Base-by-base conservation (phyloP, 148 eudicot species). In the Selenicereus undatus region DNA sequence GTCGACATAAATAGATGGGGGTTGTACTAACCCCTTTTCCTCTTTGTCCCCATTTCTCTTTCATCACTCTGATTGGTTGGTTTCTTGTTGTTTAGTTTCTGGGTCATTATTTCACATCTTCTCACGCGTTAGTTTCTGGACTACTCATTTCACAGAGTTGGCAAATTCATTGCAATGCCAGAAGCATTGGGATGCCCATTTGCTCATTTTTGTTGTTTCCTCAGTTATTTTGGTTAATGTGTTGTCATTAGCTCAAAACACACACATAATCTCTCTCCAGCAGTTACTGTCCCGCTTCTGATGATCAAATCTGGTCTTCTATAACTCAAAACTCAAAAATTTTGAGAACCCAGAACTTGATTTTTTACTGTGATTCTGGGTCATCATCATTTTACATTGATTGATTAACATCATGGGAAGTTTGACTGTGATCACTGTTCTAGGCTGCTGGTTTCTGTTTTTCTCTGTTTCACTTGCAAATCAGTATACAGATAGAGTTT, bases 401-500 rank as follows among this genome's bases (percentile, higher is more conserved):
- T 56, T 24, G 76, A 81, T 71, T 60, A 32, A 14, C n/a, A 78
- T 76, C 27, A 90, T 91, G 90, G 86, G 77, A 76, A 78, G 42
- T 21, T 83, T 84, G 24, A 74, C 71, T 35, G 30, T 72, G 1
- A 39, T 81, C 70, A 78, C 39, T 24, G 43, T 70, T 42, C 5
- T 91, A 62, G 70, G 74, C 56, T 73, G 80, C 82, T 73, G 81
- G 70, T 80, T 84, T 58, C 60, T 84, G 42, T 66, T 84, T 78
- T 81, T 82, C 74, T 85, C 81, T 81, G 85, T 84, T 69, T 82
- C 84, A 80, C 68, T 66, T 78, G 88, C 83, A 43, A 89, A 84
- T 82, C 95, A 91, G 74, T 84, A 87, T 39, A 87, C 80, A 11
- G 97, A 95, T 83, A 93, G 81, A 85, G 91, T 95, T 76, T 82